A percentile compares a stretch with the other conserved stretches of the same genome.
Evolutionary conservation across 139 green algal species (phyloP).

Genomic region (Chlorella sp.): DNA sequence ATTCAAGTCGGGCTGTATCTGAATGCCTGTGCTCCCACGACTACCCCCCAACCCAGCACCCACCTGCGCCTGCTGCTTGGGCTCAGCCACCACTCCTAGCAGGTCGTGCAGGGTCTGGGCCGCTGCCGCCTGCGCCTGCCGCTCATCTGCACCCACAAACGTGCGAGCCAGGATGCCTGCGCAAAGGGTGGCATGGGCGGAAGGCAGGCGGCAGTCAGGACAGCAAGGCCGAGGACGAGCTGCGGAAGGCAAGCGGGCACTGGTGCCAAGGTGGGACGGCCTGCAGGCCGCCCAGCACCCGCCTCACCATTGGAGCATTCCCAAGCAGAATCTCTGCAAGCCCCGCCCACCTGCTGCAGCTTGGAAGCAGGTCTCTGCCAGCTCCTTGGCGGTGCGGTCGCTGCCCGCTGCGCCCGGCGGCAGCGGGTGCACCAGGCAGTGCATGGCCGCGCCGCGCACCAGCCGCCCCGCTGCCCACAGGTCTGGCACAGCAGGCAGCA

Average conservation of each 20-base stretch:
- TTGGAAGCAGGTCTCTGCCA: neutral
- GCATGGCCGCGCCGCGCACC: neutral
- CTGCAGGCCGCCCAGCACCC: neutral
- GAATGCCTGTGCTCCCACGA: no score
- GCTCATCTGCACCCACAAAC: neutral
- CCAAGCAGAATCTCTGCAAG: no score
- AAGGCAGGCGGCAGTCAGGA: neutral
- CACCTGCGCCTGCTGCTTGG: constrained; percentile 8
- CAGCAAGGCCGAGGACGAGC: no score
- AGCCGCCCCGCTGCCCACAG: neutral
- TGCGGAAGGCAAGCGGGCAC: no score
- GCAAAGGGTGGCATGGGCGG: neutral
- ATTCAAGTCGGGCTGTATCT: no score
- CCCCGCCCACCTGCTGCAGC: neutral
- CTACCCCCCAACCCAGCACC: no score
- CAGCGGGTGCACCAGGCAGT: constrained; percentile 19
- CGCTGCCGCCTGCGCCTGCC: neutral
- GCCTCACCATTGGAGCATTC: no score
- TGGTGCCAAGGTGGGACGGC: neutral
- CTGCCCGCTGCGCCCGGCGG: neutral
- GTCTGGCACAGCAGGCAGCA: constrained; percentile 15
- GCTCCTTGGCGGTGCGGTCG: neutral
- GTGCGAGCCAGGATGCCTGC: neutral
- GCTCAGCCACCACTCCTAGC: neutral
- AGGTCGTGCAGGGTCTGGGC: constrained; percentile 2